Conservation (phyloP, 192 early-diverging fungal species). For the Entomortierella lignicola region DNA sequence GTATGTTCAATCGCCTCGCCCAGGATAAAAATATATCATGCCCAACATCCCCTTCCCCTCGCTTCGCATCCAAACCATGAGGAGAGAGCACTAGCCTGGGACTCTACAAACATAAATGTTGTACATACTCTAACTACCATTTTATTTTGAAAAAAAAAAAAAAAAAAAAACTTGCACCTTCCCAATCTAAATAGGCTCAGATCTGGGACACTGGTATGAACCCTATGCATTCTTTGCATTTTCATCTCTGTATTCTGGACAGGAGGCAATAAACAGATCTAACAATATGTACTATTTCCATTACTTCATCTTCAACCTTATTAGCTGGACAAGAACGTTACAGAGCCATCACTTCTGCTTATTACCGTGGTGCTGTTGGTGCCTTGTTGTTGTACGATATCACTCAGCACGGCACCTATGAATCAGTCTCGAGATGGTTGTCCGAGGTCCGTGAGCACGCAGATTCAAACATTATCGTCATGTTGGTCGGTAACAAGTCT, state of each 20-base stretch:
- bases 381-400: conserved; percentile 90
- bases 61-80: background rate
- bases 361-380: conserved; percentile 96
- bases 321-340: conserved; percentile 91
- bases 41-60: background rate
- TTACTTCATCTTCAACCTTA: conserved; percentile 47
- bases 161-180: no score
- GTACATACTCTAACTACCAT: background rate
- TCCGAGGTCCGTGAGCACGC: conserved; percentile 97
- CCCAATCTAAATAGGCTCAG: conserved; percentile 52
- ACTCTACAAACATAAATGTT: background rate
- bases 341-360: conserved; percentile 84
- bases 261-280: no score
- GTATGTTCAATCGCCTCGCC: no score
- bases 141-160: background rate
- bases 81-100: no score
- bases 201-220: conserved; percentile 80
- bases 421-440: conserved; percentile 94
- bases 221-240: no score
- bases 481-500: conserved; percentile 95
- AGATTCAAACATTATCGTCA: conserved; percentile 93
- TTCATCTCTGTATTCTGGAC: no score
- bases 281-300: background rate
- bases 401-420: conserved; percentile 77
- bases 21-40: background rate